Evolutionary conservation across 1,139 yeast species (phyloP), one percentile per base, ranked within the genome.

Genomic region (Meyerozyma smithsonii): DNA sequence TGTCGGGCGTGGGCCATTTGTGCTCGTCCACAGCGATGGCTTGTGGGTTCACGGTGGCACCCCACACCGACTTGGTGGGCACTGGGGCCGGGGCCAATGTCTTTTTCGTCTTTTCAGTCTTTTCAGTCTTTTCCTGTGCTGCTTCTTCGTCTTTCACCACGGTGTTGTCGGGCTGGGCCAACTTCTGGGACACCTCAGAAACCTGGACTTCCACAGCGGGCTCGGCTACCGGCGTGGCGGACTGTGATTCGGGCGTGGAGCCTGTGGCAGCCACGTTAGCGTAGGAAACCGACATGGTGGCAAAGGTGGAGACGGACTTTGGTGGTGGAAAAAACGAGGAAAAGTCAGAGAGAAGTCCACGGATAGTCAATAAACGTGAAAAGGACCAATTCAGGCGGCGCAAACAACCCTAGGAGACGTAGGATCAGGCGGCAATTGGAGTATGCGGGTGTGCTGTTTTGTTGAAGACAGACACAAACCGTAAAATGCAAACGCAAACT

Each of bases 11-110:
- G 36, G 86, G 82, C 84, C 86, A 74, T 55, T 72, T 75, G 42
- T 64, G 63, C 36, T 73, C 70, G 51, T 76, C 80, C 28, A 72
- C 67, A 35, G 44, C 21, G 12, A 48, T 35, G 5, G 18, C 28
- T 8, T 17, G 28, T 6, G 16, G 44, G 17, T 24, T 45, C 37
- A 49, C 38, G 38, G 46, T 49, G 18, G 68, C 52, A 33, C 84
- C 85, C 94, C 94, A 84, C 7, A 83, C 87, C 40, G 80, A 79
- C 38, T 75, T 78, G 35, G 73, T 60, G 35, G 94, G 94, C 40
- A 83, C 75, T 8, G 92, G 92, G 36, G 94, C 94, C 6, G 90
- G 90, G 12, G 86, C 81, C 52, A 82, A 69, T 16, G 64, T 59
- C 39, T 66, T 69, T 52, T 68, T 69, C 39, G 58, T 60, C 48